Evolutionary conservation across 257 asterid genomes (phyloP).

Genomic region (Striga asiatica): DNA sequence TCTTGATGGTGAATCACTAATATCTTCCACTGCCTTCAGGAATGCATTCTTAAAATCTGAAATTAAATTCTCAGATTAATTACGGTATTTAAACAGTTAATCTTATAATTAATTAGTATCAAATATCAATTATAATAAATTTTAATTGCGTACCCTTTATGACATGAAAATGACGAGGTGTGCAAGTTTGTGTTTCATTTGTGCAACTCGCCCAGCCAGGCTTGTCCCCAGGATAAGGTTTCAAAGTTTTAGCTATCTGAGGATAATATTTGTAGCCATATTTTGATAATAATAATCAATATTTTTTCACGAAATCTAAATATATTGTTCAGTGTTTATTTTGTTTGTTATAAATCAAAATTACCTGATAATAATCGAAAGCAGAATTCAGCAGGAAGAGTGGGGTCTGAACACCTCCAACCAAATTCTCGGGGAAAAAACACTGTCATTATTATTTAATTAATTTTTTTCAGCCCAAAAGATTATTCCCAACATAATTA

Average conservation of each 20-base stretch:
- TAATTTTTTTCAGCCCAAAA: not conserved
- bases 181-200: not conserved
- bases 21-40: not conserved
- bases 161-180: not conserved
- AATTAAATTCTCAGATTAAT: not conserved
- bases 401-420: constrained; percentile 22
- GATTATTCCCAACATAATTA: not conserved
- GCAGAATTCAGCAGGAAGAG: constrained; percentile 24
- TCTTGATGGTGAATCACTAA: not conserved
- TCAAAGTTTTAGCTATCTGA: not conserved
- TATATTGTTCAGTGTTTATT: no score
- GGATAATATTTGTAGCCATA: no score
- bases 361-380: constrained; percentile 25
- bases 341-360: not conserved
- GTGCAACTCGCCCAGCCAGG: constrained; percentile 10
- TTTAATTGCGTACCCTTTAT: constrained; percentile 4
- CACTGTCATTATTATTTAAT: no score
- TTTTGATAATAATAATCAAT: no score
- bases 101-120: not conserved
- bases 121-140: not conserved
- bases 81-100: not conserved
- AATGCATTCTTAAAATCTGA: constrained; percentile 16
- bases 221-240: not conserved
- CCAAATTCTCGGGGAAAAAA: constrained; percentile 24
- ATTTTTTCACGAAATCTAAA: no score